Percentiles rank a stretch among this genome's conserved stretches.
Conservation (phyloP, 495 filamentous ascomycete species). For the Xylaria venustula region DNA sequence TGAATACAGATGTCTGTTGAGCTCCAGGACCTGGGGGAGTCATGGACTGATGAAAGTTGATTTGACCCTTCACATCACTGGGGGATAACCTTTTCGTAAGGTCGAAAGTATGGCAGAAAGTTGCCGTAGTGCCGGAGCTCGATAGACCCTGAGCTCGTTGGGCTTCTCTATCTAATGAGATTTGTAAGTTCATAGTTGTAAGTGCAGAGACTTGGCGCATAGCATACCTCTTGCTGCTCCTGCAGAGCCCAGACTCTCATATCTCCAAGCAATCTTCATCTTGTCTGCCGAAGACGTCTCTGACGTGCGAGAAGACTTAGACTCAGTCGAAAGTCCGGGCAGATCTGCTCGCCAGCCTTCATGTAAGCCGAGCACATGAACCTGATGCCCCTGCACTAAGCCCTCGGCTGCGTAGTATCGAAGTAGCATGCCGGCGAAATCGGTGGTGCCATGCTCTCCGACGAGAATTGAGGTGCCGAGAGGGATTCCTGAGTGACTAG, state of each 20-base stretch:
- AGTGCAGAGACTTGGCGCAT: neutral
- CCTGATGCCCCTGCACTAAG: conserved; percentile 82
- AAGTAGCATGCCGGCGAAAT: conserved; percentile 82
- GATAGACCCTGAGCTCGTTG: conserved; percentile 17
- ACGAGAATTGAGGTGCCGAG: conserved; percentile 78
- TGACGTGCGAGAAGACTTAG: conserved; percentile 39
- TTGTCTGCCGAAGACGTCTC: conserved; percentile 54
- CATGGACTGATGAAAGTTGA: conserved; percentile 47
- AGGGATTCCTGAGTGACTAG: conserved; percentile 83
- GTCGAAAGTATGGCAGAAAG: conserved; percentile 89
- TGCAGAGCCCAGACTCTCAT: conserved; percentile 74
- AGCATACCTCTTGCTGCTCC: conserved; percentile 52
- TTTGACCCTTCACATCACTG: conserved; percentile 42
- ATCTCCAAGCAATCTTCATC: conserved; percentile 99
- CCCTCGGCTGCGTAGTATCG: conserved; percentile 93
- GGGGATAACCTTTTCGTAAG: conserved; percentile 77
- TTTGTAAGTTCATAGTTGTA: neutral
- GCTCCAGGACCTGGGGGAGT: conserved; percentile 20
- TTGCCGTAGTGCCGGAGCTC: conserved; percentile 18
- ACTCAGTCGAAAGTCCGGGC: conserved; percentile 64
- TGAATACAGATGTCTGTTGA: conserved; percentile 55
- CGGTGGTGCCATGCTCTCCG: conserved; percentile 93
- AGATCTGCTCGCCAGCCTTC: conserved; percentile 80
- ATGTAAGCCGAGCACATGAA: conserved; percentile 78
- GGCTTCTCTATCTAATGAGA: conserved; percentile 22